Evolutionary conservation across 2,329 filamentous ascomycete species (phyloP).

Genomic region (Colletotrichum magnum): DNA sequence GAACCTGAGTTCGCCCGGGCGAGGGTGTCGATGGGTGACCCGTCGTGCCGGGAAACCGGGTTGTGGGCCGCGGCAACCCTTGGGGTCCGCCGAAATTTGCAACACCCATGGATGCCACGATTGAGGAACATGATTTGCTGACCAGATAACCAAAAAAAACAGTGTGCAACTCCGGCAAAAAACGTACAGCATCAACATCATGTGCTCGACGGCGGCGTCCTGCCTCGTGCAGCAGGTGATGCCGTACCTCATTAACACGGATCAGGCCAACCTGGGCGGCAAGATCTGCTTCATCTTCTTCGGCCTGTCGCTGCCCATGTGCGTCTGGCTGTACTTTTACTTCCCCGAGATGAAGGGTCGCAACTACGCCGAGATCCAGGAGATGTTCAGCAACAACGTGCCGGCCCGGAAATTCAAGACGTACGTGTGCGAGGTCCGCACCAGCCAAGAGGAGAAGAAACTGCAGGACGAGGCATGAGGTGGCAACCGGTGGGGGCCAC

Average conservation of each 20-base stretch:
- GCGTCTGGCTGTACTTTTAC: conserved; percentile 39
- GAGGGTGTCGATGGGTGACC: neutral
- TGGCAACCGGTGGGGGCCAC: conserved; percentile 24
- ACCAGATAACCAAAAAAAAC: conserved; percentile 76
- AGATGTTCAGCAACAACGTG: conserved; percentile 37
- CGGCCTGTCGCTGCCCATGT: conserved; percentile 47
- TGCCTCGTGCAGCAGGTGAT: conserved; percentile 48
- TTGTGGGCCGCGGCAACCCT: conserved; percentile 50
- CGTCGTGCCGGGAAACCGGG: neutral
- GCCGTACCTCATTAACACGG: conserved; percentile 49
- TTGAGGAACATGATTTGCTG: conserved; percentile 73
- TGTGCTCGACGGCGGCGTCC: conserved; percentile 48
- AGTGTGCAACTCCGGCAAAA: conserved; percentile 49
- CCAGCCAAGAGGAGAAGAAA: conserved; percentile 27
- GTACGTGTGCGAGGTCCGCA: conserved; percentile 32
- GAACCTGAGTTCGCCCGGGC: neutral
- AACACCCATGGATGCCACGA: conserved; percentile 50
- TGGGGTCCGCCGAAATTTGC: conserved; percentile 73
- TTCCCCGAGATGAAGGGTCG: conserved; percentile 41
- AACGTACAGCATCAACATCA: conserved; percentile 52
- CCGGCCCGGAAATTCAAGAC: conserved; percentile 36
- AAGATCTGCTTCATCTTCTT: conserved; percentile 52
- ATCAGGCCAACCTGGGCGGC: conserved; percentile 49
- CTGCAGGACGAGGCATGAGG: conserved; percentile 31
- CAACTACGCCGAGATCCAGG: conserved; percentile 41